Evolutionary conservation across 176 grass and related monocot genomes (phyloP).

Genomic region (Carex kokanica): DNA sequence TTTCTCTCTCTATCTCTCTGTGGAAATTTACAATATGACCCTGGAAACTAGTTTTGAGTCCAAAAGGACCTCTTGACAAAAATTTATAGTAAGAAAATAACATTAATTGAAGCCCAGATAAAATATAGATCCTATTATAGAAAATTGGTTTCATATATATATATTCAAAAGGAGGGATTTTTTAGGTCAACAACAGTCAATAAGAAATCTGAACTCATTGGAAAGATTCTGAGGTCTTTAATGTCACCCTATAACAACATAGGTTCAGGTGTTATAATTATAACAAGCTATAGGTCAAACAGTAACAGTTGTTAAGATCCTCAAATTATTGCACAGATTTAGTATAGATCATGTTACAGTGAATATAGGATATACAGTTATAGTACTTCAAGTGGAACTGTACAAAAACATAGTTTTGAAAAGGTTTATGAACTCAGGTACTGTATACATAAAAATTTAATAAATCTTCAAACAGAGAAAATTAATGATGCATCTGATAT

Average conservation of each 20-base stretch:
- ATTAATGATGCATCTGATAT: neutral
- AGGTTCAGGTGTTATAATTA: constrained; percentile 21
- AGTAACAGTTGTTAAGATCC: constrained; percentile 2
- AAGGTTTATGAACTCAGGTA: neutral
- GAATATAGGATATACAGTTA: neutral
- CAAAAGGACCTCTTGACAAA: neutral
- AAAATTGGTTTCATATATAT: neutral
- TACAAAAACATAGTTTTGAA: neutral
- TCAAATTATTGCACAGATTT: constrained; percentile 20
- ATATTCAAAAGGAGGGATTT: neutral
- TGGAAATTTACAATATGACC: neutral
- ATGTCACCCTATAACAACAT: neutral
- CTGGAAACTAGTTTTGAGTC: neutral
- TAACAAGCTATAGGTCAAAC: constrained; percentile 10
- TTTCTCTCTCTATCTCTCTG: neutral
- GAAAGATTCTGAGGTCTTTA: constrained; percentile 23
- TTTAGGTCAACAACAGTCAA: neutral
- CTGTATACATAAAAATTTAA: neutral
- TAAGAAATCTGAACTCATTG: constrained; percentile 10
- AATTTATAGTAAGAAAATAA: neutral
- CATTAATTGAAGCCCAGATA: too few relatives aligned
- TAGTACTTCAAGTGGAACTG: constrained; percentile 2
- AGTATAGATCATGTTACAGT: constrained; percentile 15
- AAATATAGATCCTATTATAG: neutral
- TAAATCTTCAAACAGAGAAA: neutral